These are phyloP conservation scores for Darksidea phi DNA, from an alignment of 495 filamentous ascomycete species.

Conservation along the genomic window DNA sequence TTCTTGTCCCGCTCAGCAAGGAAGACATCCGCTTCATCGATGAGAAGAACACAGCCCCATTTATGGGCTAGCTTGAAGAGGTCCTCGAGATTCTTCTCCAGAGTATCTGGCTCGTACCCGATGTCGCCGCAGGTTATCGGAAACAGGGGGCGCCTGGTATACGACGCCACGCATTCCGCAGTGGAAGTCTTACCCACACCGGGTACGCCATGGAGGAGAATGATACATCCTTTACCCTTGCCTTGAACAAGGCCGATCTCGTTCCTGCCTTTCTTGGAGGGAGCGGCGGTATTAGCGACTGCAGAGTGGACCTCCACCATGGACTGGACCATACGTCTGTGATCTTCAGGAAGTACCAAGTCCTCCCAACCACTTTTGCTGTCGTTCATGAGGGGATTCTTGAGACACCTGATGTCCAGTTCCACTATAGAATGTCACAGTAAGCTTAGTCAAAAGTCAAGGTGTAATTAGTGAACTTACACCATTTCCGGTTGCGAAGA, in stretches of 20 bases:
- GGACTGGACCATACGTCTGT: constrained; percentile 28
- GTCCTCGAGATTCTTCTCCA: constrained; percentile 6
- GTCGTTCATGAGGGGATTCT: not conserved
- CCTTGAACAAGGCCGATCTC: constrained; percentile 29
- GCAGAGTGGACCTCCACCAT: constrained; percentile 18
- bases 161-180: constrained; percentile 25
- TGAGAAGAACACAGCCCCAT: constrained; percentile 13
- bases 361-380: constrained; percentile 3
- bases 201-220: constrained; percentile 24
- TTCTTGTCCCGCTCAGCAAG: constrained; percentile 5
- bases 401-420: not conserved
- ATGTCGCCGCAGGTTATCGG: constrained; percentile 25
- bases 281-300: not conserved
- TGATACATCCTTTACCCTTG: constrained; percentile 20
- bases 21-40: constrained; percentile 5
- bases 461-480: not conserved
- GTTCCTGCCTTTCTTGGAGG: not conserved
- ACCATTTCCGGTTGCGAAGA: not conserved
- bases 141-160: constrained; percentile 16
- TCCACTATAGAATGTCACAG: not conserved
- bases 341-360: constrained; percentile 16
- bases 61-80: constrained; percentile 7
- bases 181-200: constrained; percentile 30
- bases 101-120: constrained; percentile 5
- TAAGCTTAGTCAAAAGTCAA: no score